phyloP scores from a whole-genome alignment of 1,139 yeast genomes.

The Debaryomycetaceae sp. region DNA sequence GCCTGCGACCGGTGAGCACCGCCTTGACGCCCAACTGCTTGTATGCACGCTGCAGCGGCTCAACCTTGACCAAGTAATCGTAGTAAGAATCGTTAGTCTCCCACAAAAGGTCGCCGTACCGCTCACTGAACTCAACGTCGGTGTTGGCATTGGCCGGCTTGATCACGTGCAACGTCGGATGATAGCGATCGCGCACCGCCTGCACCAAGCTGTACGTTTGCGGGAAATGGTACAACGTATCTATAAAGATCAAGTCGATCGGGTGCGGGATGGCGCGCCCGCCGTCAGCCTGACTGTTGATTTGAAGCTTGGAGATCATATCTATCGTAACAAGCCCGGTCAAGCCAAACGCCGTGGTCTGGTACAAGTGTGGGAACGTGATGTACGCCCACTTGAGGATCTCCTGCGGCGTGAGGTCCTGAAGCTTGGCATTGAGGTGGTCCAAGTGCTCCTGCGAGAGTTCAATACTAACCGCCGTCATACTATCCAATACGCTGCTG shows the following conservation, averaged over 20 bases:
- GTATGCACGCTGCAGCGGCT: constrained; percentile 87
- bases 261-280: constrained; percentile 27
- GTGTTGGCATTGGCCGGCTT: constrained; percentile 55
- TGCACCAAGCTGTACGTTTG: constrained; percentile 81
- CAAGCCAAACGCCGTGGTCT: constrained; percentile 93
- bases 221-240: constrained; percentile 89
- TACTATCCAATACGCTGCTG: too few species aligned
- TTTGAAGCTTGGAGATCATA: constrained; percentile 59
- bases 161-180: constrained; percentile 54
- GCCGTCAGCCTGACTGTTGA: constrained; percentile 11
- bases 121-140: constrained; percentile 61
- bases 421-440: constrained; percentile 60
- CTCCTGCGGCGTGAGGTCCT: constrained; percentile 59
- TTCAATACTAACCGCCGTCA: constrained; percentile 8
- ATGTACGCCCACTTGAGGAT: constrained; percentile 76
- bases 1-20: constrained; percentile 88
- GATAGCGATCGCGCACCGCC: constrained; percentile 52
- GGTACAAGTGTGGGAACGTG: constrained; percentile 78
- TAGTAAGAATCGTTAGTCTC: constrained; percentile 75
- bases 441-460: constrained; percentile 45
- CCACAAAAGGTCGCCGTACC: constrained; percentile 80
- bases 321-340: constrained; percentile 89
- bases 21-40: constrained; percentile 66
- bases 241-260: constrained; percentile 78
- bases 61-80: constrained; percentile 87